Base-by-base conservation (phyloP, 352 stramenopile species). In the Aphanomyces cochlioides region DNA sequence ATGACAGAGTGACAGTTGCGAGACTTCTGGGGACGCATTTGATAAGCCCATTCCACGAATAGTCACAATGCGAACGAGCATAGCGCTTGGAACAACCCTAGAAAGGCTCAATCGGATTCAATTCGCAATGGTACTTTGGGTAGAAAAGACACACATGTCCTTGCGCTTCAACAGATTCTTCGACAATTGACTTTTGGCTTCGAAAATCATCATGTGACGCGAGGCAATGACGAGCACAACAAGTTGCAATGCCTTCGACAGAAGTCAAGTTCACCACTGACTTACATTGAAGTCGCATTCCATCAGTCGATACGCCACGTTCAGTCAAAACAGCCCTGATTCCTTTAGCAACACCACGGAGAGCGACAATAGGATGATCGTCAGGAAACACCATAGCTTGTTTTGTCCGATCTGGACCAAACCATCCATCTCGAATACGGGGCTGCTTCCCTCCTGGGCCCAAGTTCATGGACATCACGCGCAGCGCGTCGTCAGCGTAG, bases 51-150 rank as follows among this genome's bases (percentile, higher is more conserved):
- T 50, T 21, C 19, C 21, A 65, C 28, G 57, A 36, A 39, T 45
- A 65, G 34, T 65, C n/a, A 39, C 57, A 65, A 39, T 65, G 47
- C 17, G 57, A 15, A 15, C 57, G 57, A 21, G 57, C 57, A 36
- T 47, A 48, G 21, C 57, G 21, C 57, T 65, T 65, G 36, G 57
- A 15, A 21, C 15, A n/a, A 8, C 57, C 21, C 36, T 39, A 65
- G 38, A 50, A 65, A 7, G 54, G 8, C 41, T 61, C 54, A 34
- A 61, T 37, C 15, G 54, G 54, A 38, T 61, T 61, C 12, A 61
- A 38, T 36, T 61, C 54, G 17, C 54, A 61, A 40, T 61, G 54
- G 41, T 41, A 61, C 21, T 61, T 61, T 21, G 54, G 54, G 8
- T 43, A 61, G 54, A 61, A 61, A 8, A 61, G 36, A 36, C 54